phyloP scores from a whole-genome alignment of 495 filamentous ascomycete genomes.

The Penicillium fimorum region DNA sequence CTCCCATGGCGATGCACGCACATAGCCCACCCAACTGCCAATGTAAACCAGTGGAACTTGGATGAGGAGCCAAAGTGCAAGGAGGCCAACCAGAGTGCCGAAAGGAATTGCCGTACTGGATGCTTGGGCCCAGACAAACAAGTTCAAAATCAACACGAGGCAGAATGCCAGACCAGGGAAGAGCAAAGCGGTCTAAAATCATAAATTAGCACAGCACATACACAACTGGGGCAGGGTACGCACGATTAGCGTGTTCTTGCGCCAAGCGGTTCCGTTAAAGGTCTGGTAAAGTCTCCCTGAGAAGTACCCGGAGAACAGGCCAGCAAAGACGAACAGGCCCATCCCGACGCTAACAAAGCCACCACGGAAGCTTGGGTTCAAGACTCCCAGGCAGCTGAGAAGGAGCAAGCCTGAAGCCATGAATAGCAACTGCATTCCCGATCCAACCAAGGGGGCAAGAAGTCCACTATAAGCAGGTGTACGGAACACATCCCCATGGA shows the following conservation, averaged over 20 bases:
- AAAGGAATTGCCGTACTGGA: constrained; percentile 91
- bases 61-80: constrained; percentile 83
- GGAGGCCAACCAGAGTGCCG: constrained; percentile 72
- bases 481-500: constrained; percentile 95
- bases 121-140: constrained; percentile 93
- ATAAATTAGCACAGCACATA: constrained; percentile 20
- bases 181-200: constrained; percentile 64
- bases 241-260: constrained; percentile 73
- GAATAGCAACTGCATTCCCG: constrained; percentile 86
- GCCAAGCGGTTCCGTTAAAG: constrained; percentile 77
- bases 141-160: constrained; percentile 79
- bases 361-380: constrained; percentile 90
- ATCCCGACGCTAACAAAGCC: constrained; percentile 88
- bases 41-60: constrained; percentile 87
- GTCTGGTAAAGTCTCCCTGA: constrained; percentile 82
- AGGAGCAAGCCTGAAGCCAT: constrained; percentile 76
- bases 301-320: constrained; percentile 91
- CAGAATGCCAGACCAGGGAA: constrained; percentile 82
- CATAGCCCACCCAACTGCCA: constrained; percentile 79
- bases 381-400: constrained; percentile 76
- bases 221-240: constrained; percentile 10
- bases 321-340: constrained; percentile 85
- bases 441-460: constrained; percentile 83
- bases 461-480: constrained; percentile 70
- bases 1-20: constrained; percentile 67